These are phyloP conservation scores for Fusarium sp. DNA, from an alignment of 2,329 filamentous ascomycete genomes.

Conservation along the genomic window DNA sequence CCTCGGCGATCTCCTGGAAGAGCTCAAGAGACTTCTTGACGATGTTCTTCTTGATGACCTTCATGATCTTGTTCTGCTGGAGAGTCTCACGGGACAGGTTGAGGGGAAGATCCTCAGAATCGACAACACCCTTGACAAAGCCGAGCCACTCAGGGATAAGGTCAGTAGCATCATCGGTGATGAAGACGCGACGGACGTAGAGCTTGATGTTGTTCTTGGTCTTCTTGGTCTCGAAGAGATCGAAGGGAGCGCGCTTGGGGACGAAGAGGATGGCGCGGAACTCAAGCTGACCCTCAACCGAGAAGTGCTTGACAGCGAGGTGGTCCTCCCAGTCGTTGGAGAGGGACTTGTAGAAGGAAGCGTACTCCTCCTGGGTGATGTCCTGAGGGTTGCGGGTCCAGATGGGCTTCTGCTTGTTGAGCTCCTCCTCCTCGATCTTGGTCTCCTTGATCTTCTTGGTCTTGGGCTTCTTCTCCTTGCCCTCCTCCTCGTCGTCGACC, in stretches of 20 bases:
- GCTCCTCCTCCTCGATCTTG: constrained; percentile 98
- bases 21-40: constrained; percentile 99
- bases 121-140: constrained; percentile 99
- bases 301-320: constrained; percentile 99
- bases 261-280: constrained; percentile 99
- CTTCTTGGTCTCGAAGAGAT: constrained; percentile 99
- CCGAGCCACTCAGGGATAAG: constrained; percentile 99
- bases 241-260: constrained; percentile 98
- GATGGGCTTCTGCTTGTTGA: constrained; percentile 99
- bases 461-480: constrained; percentile 93
- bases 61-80: constrained; percentile 99
- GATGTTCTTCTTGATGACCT: constrained; percentile 99
- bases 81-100: constrained; percentile 99
- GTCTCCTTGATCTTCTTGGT: constrained; percentile 99
- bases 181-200: constrained; percentile 99
- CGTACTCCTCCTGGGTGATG: constrained; percentile 96
- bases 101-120: constrained; percentile 98
- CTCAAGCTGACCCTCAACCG: constrained; percentile 99
- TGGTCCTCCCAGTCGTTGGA: constrained; percentile 99
- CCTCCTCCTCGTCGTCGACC: constrained; percentile 86
- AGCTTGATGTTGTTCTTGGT: constrained; percentile 99
- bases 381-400: constrained; percentile 98
- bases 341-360: constrained; percentile 99
- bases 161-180: constrained; percentile 98
- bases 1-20: constrained; percentile 98